Evolutionary conservation across 805 yeast genomes (phyloP), one percentile per base, ranked within the genome.

Genomic region (Teunomyces kruisii): DNA sequence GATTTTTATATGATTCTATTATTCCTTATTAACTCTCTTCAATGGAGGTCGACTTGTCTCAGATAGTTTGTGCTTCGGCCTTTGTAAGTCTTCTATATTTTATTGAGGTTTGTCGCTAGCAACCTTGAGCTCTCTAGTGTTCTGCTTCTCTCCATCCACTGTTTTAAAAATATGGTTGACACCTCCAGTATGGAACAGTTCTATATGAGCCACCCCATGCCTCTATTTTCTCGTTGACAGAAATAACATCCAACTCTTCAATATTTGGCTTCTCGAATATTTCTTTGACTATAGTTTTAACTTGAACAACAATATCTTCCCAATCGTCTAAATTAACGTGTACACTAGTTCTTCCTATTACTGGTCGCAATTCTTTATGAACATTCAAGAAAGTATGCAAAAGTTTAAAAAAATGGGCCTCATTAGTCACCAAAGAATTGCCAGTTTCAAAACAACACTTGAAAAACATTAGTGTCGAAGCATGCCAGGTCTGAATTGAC

Each of bases 131-230:
- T 56, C 55, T 28, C 74, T 54, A 1, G 68, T 61, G 47, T 68
- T 71, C 41, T 68, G 73, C 50, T 68, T 70, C 45, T 69, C 81
- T 16, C 98, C 98, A 61, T 88, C 79, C 1, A 92, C 96, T 2
- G 84, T 83, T 55, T 98, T 76, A 74, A 92, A n/a, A 92, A 61
- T 88, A 86, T 2, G 99, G 99, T 67, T 92, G 99, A 52, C 96
- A 83, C 57, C 98, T 78, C 98, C 98, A 92, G 62, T 86, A 90
- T 1, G 99, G 98, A 12, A 92, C 80, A 4, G 75, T 78, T 61
- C 82, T 81, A 62, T 94, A 92, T 10, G 74, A 56, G 1, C 96
- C 96, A 39, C 96, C 96, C 91, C 95, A 86, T 17, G 66, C 58
- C 53, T 81, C 81, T 1, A 58, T 36, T 15, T 22, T 29, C 6